phyloP scores from a whole-genome alignment of 306 rosid genomes.

The Sphenostylis stenocarpa region DNA sequence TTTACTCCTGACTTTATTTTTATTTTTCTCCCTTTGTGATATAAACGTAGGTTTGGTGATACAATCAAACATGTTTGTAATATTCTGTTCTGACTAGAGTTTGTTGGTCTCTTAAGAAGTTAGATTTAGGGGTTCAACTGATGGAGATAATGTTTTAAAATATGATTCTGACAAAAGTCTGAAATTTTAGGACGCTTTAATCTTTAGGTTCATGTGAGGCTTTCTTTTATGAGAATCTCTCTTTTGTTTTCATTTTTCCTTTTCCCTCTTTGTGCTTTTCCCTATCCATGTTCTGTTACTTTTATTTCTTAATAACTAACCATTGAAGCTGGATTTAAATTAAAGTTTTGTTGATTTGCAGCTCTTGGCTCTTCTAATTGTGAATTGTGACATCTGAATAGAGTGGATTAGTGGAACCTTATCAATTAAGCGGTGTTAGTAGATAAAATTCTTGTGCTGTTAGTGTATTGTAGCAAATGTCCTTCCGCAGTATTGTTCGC shows the following conservation, averaged over 20 bases:
- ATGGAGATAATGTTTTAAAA: conserved; percentile 32
- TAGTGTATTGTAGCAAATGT: conserved; percentile 55
- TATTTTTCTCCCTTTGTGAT: background rate
- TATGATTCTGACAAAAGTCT: conserved; percentile 50
- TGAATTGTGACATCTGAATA: conserved; percentile 24
- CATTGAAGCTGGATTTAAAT: conserved; percentile 36
- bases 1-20: conserved; percentile 1
- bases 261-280: conserved; percentile 53
- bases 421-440: conserved; percentile 5
- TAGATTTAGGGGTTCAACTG: conserved; percentile 26
- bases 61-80: conserved; percentile 14
- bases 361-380: conserved; percentile 32
- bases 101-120: conserved; percentile 25
- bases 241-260: background rate
- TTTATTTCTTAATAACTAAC: conserved; percentile 45
- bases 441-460: conserved; percentile 29
- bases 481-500: conserved; percentile 86
- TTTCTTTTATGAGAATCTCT: conserved; percentile 50
- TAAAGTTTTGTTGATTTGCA: conserved; percentile 51
- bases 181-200: conserved; percentile 50
- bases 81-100: conserved; percentile 29
- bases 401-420: conserved; percentile 20
- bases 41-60: conserved; percentile 18
- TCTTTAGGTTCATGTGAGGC: conserved; percentile 59
- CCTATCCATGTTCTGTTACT: conserved; percentile 29